phyloP scores from a whole-genome alignment of 345 rosid species.

The Eucalyptus sp. region DNA sequence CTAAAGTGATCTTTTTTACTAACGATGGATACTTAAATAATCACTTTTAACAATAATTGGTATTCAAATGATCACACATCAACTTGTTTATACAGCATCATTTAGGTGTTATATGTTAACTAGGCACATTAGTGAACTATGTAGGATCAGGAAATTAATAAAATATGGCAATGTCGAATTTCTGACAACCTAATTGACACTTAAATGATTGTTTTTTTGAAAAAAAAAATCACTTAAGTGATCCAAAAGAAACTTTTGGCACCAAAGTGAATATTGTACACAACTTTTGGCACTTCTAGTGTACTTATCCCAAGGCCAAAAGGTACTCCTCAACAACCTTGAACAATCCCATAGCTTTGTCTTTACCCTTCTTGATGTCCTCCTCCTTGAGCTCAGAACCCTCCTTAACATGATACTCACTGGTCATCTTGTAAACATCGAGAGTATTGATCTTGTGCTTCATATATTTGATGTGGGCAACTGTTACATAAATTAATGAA shows the following conservation, averaged over 20 bases:
- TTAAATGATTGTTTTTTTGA: rapidly evolving
- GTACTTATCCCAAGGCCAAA: neutral
- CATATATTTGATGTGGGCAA: neutral
- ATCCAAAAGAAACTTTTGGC: too few species aligned
- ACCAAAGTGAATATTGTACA: rapidly evolving
- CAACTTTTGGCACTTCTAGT: rapidly evolving
- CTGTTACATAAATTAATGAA: neutral
- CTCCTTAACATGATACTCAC: neutral
- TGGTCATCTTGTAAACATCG: neutral
- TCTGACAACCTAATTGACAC: too few species aligned
- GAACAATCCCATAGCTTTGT: neutral
- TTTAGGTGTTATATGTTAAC: too few species aligned
- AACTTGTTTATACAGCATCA: rapidly evolving
- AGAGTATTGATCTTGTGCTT: neutral
- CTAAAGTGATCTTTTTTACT: too few species aligned
- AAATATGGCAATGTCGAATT: too few species aligned
- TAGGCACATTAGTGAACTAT: too few species aligned
- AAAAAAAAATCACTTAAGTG: too few species aligned
- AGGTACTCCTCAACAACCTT: constrained; percentile 3
- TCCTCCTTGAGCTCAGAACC: neutral
- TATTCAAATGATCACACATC: rapidly evolving
- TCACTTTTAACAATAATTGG: too few species aligned
- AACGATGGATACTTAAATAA: too few species aligned
- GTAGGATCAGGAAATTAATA: too few species aligned
- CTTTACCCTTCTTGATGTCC: neutral